Evolutionary conservation across 306 rosid genomes (phyloP).

Genomic region (Medicago truncatula): DNA sequence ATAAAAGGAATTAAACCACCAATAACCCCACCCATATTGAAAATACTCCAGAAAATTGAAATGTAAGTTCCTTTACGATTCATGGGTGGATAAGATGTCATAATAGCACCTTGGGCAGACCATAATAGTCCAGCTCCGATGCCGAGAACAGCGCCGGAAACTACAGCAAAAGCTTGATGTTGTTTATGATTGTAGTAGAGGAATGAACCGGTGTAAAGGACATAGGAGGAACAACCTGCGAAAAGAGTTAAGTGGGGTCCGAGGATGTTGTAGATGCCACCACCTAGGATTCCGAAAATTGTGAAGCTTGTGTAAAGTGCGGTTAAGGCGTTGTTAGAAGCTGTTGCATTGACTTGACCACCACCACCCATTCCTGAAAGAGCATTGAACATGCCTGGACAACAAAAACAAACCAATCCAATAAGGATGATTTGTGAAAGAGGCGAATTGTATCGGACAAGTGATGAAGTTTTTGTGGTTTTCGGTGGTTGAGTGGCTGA

Average conservation of each 20-base stretch:
- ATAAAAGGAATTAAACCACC: constrained; percentile 85
- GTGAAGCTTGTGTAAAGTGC: constrained; percentile 84
- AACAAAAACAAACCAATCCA: constrained; percentile 87
- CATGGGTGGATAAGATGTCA: constrained; percentile 90
- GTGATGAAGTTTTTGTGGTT: constrained; percentile 31
- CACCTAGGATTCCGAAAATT: constrained; percentile 83
- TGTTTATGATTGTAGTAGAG: constrained; percentile 88
- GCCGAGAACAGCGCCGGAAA: constrained; percentile 75
- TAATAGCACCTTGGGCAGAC: constrained; percentile 90
- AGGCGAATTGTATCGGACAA: constrained; percentile 76
- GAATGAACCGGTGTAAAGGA: constrained; percentile 86
- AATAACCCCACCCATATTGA: constrained; percentile 92
- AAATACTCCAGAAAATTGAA: constrained; percentile 85
- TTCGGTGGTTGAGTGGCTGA: constrained; percentile 14
- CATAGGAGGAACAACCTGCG: constrained; percentile 76
- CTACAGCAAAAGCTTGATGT: constrained; percentile 63
- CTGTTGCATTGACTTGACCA: constrained; percentile 77
- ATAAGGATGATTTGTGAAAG: constrained; percentile 62
- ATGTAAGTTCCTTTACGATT: constrained; percentile 84
- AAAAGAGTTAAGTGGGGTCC: constrained; percentile 87
- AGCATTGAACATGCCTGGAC: constrained; percentile 97
- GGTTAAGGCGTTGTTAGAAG: constrained; percentile 79
- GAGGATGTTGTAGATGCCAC: constrained; percentile 92
- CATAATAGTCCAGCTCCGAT: constrained; percentile 87
- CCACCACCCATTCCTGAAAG: constrained; percentile 95